Base-by-base conservation (phyloP, 1,284 basidiomycete species). In the Inonotus hispidus region DNA sequence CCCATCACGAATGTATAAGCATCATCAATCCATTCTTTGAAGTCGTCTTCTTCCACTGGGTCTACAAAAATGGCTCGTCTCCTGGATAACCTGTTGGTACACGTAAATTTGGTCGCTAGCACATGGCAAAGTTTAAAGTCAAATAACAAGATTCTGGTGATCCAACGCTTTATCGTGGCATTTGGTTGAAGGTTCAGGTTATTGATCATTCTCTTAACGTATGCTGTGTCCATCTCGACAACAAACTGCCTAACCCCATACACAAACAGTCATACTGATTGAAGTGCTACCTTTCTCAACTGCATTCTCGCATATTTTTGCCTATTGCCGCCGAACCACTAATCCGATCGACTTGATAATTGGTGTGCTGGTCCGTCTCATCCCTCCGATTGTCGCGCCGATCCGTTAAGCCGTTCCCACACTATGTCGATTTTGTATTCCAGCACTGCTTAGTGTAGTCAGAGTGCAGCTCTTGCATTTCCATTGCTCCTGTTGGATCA, bases 181-280 rank as follows among this genome's bases (percentile, higher is more conserved):
- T 63, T 70, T 0, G 65, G 65, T 2, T 64, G 53, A 0, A 68
- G 35, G 38, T 70, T 68, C 0, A 64, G 66, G 13, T 66, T 53
- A 27, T 65, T 60, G 1, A 68, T 16, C 68, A 68, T 70, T 0
- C 64, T 65, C n/a, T 63, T 61, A n/a, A 70, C 58, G 41, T 65
- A 66, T 13, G 61, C 61, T 0, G 67, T 66, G 41, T 69, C 67
- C 0, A 67, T 61, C 21, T 70, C 64, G 0, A 69, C 60, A 23
- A 35, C 41, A 21, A 69, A 60, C 3, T 59, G 43, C 25, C 43
- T 32, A 0, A 66, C 39, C 2, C 63, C 41, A 16, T n/a, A n/a
- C 11, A 43, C 6, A 16, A n/a, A 43, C 14, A 43, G 14, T 16
- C 41, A 14, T 19, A 43, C 19, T 14, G 41, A n/a, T n/a, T n/a